Evolutionary conservation across 2,329 filamentous ascomycete species (phyloP).

Genomic region (Colletotrichum sp.): DNA sequence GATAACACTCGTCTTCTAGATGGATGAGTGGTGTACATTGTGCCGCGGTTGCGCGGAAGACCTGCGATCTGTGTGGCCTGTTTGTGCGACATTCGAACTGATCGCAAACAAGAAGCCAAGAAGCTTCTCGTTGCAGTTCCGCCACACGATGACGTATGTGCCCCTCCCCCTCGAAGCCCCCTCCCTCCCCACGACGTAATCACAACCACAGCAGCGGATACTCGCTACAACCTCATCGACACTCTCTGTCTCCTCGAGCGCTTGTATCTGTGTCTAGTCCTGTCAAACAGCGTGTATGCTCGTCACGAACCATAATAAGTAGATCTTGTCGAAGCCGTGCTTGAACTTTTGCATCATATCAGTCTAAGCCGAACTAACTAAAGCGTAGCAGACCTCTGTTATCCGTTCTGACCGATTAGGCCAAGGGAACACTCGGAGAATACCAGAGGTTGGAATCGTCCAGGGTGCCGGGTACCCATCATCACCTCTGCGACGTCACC

Average conservation of each 20-base stretch:
- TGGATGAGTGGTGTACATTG: not conserved
- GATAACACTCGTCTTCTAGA: not conserved
- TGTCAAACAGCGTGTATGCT: not conserved
- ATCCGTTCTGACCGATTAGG: not conserved
- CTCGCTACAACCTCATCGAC: not conserved
- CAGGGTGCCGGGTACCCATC: not conserved
- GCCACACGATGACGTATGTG: slow-evolving; percentile 2
- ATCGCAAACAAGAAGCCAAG: not conserved
- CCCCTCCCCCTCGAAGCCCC: not conserved
- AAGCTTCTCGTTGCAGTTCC: not conserved
- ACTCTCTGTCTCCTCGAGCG: not conserved
- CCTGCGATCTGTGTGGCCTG: not conserved
- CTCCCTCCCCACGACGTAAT: not conserved
- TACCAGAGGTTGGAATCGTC: not conserved
- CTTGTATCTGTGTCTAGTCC: not conserved
- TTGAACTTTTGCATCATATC: not conserved
- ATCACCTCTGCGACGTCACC: not conserved
- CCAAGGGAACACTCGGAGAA: not conserved
- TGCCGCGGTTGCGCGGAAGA: not conserved
- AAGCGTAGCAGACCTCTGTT: not conserved
- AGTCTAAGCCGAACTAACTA: not conserved
- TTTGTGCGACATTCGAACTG: not conserved
- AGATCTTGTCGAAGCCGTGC: not conserved
- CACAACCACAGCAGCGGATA: not conserved
- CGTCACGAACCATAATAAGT: not conserved